Evolutionary conservation across 192 early-diverging fungal species (phyloP), one percentile per base, ranked within the genome.

Genomic region (Phycomyces nitens): DNA sequence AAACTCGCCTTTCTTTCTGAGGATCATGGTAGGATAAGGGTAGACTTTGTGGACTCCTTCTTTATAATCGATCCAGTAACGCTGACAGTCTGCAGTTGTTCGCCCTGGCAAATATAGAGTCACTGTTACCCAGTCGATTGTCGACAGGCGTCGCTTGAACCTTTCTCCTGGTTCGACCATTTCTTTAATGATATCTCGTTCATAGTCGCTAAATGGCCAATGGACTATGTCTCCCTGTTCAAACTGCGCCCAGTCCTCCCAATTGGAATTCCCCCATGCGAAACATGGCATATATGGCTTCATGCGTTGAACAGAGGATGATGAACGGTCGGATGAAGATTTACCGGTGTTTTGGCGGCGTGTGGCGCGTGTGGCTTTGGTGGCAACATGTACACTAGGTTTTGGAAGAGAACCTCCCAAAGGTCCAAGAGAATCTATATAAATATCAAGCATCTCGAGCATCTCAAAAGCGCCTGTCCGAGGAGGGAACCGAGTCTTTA

Each of bases 211-310:
- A 47, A 68, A 68, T 34, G 66, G 66, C 0, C 44, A 20, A 49
- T 68, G 66, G 0, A 68, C 24, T 11, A 61, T 55, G 54, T 55
- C 26, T 0, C 52, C 52, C 12, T 22, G 18, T 7, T 68, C 14
- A 9, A 68, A 68, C 43, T 68, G 66, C 0, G 66, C 24, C 66
- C 66, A 68, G 20, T 68, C 66, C 22, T 68, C 66, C 66, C 66
- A 68, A 14, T 51, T 61, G 0, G 58, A 68, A 12, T 61, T 53
- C 23, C 47, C 38, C 66, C 66, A 68, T 26, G 21, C 27, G 0
- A 7, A n/a, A 29, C 15, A 10, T 21, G 66, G 66, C 15, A 68
- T 50, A 58, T 68, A 68, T 5, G 66, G 66, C 21, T 43, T 49
- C 3, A 8, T 0, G 7, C 29, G 21, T 42, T 6, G 20, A 1